These are phyloP conservation scores for Ligustrum vulgare DNA, from an alignment of 257 asterid species.

Conservation along the genomic window DNA sequence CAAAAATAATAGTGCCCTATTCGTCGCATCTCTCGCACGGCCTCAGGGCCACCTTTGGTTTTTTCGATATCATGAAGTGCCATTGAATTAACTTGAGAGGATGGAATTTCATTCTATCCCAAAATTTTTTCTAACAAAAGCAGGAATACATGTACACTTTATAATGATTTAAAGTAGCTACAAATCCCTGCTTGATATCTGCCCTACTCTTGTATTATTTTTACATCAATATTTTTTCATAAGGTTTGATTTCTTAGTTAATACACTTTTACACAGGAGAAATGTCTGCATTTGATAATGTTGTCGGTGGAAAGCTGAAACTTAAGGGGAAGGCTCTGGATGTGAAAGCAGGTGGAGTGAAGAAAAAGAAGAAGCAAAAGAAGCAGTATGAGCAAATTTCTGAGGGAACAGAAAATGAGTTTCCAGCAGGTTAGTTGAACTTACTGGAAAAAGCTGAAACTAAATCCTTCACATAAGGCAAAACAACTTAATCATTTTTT, in stretches of 20 bases:
- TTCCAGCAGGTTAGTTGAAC: conserved; percentile 27
- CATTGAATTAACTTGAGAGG: neutral
- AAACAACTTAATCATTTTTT: neutral
- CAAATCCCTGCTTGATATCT: neutral
- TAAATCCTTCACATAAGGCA: neutral
- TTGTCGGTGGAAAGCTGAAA: conserved; percentile 83
- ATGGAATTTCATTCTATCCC: neutral
- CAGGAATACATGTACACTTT: too few relatives aligned
- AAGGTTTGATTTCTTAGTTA: conserved; percentile 5
- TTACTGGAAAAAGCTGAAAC: neutral
- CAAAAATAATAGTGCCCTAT: too few relatives aligned
- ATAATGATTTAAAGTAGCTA: neutral
- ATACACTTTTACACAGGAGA: conserved; percentile 33
- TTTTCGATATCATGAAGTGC: neutral
- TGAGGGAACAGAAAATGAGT: conserved; percentile 39
- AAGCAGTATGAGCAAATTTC: conserved; percentile 46
- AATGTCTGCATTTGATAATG: conserved; percentile 85
- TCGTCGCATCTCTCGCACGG: too few relatives aligned
- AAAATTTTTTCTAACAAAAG: neutral
- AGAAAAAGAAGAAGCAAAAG: conserved; percentile 76
- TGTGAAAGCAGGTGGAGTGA: conserved; percentile 66
- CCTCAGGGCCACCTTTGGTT: too few relatives aligned
- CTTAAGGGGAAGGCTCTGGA: conserved; percentile 95
- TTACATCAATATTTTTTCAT: neutral
- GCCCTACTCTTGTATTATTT: neutral